These are phyloP conservation scores for Pseudodiploospora longispora DNA, from an alignment of 2,329 filamentous ascomycete species.

Conservation along the genomic window DNA sequence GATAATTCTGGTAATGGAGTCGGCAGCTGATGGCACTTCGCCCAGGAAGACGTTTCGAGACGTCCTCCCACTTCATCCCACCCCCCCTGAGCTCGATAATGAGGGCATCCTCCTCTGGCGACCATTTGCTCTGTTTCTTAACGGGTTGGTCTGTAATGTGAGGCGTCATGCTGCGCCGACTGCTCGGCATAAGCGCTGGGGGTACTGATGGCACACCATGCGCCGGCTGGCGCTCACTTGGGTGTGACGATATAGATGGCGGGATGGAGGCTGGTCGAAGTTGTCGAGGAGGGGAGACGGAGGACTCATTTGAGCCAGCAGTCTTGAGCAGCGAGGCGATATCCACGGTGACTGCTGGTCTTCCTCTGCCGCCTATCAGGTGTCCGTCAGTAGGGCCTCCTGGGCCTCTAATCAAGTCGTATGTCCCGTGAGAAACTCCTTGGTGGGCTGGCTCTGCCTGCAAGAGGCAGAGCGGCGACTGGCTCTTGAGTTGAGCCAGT, in stretches of 20 bases:
- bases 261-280: slow-evolving; percentile 17
- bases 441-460: slow-evolving; percentile 30
- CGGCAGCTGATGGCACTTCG: slow-evolving; percentile 91
- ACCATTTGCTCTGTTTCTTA: slow-evolving; percentile 97
- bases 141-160: slow-evolving; percentile 60
- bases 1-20: slow-evolving; percentile 93
- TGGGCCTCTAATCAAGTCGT: slow-evolving; percentile 20
- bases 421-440: slow-evolving; percentile 18
- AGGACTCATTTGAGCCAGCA: slow-evolving; percentile 65
- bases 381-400: slow-evolving; percentile 21
- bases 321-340: slow-evolving; percentile 82
- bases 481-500: slow-evolving; percentile 35
- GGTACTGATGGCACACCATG: slow-evolving; percentile 21
- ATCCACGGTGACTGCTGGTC: slow-evolving; percentile 72
- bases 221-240: slow-evolving; percentile 16
- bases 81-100: slow-evolving; percentile 86
- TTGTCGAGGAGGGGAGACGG: slow-evolving; percentile 34
- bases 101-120: slow-evolving; percentile 80
- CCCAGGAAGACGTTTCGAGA: slow-evolving; percentile 82
- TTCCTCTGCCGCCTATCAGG: slow-evolving; percentile 17
- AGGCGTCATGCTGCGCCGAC: slow-evolving; percentile 28
- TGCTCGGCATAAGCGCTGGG: slow-evolving; percentile 23
- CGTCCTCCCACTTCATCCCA: slow-evolving; percentile 98
- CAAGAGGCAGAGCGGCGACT: slow-evolving; percentile 32
- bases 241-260: slow-evolving; percentile 8